phyloP scores from a whole-genome alignment of 1,284 basidiomycete species.

The Hymenochaete sp. region DNA sequence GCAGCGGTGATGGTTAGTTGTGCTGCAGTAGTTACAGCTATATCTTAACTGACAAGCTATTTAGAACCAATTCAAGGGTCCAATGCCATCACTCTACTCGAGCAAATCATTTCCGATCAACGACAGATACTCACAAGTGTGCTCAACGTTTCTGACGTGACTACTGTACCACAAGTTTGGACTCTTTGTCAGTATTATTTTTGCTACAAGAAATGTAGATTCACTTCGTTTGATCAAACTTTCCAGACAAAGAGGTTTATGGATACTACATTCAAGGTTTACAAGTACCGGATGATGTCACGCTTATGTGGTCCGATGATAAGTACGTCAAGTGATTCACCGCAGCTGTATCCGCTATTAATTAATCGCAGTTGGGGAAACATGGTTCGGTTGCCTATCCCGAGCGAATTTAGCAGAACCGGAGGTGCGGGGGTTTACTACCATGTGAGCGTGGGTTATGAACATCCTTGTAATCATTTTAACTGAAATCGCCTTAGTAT shows the following conservation, averaged over 20 bases:
- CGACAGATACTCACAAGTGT: conserved; percentile 50
- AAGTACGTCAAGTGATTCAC: too few species aligned
- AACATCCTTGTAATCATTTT: too few species aligned
- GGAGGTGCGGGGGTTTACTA: conserved; percentile 67
- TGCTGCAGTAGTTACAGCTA: conserved; percentile 4
- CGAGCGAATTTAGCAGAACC: conserved; percentile 43
- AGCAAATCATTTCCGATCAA: conserved; percentile 53
- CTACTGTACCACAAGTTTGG: conserved; percentile 57
- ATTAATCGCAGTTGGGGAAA: too few species aligned
- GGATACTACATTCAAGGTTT: conserved; percentile 58
- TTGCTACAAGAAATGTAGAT: too few species aligned
- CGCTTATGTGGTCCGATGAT: conserved; percentile 54
- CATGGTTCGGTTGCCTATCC: conserved; percentile 46
- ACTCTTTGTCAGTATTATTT: too few species aligned
- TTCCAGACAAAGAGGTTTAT: conserved; percentile 67
- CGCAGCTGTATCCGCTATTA: too few species aligned
- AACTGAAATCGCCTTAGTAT: too few species aligned
- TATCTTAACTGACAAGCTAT: background rate
- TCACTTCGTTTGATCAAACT: too few species aligned
- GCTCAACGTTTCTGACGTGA: conserved; percentile 41
- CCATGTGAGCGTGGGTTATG: conserved; percentile 49
- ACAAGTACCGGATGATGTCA: conserved; percentile 46
- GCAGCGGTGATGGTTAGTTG: conserved; percentile 47
- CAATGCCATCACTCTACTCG: conserved; percentile 42
- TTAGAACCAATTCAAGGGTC: conserved; percentile 44